These are phyloP conservation scores for Diaporthe vexans DNA, from an alignment of 2,329 filamentous ascomycete genomes.

Conservation along the genomic window DNA sequence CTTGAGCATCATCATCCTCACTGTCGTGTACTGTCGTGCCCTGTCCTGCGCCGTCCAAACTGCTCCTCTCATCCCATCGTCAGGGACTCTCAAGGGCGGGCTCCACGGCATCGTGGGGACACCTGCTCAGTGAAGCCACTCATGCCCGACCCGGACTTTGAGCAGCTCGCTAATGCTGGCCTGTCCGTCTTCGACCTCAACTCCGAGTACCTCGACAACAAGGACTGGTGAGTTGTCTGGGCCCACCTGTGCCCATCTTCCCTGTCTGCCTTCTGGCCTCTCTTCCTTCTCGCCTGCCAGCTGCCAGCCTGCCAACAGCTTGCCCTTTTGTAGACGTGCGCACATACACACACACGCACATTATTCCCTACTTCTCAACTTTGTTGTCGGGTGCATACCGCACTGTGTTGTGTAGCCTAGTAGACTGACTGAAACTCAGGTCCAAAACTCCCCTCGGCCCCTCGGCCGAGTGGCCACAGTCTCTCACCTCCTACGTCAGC, in stretches of 20 bases:
- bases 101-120: slow-evolving; percentile 15
- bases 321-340: neutral
- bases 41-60: too few species aligned
- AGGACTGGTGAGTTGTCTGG: slow-evolving; percentile 20
- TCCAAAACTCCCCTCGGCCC: slow-evolving; percentile 13
- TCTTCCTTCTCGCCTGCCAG: too few species aligned
- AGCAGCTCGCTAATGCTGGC: slow-evolving; percentile 34
- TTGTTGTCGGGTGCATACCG: too few species aligned
- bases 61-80: neutral
- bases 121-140: neutral
- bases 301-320: too few species aligned
- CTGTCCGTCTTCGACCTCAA: slow-evolving; percentile 36
- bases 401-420: neutral
- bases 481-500: slow-evolving; percentile 16
- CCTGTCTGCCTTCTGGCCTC: too few species aligned
- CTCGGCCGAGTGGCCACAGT: neutral
- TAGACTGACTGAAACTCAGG: neutral
- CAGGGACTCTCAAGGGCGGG: neutral
- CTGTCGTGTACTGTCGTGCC: too few species aligned
- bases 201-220: slow-evolving; percentile 15
- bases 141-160: slow-evolving; percentile 27
- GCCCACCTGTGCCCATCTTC: neutral
- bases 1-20: too few species aligned
- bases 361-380: neutral
- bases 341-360: neutral